Evolutionary conservation across 116 monocot genomes (phyloP), one percentile per base, ranked within the genome.

Genomic region (Phalaenopsis hybrid): DNA sequence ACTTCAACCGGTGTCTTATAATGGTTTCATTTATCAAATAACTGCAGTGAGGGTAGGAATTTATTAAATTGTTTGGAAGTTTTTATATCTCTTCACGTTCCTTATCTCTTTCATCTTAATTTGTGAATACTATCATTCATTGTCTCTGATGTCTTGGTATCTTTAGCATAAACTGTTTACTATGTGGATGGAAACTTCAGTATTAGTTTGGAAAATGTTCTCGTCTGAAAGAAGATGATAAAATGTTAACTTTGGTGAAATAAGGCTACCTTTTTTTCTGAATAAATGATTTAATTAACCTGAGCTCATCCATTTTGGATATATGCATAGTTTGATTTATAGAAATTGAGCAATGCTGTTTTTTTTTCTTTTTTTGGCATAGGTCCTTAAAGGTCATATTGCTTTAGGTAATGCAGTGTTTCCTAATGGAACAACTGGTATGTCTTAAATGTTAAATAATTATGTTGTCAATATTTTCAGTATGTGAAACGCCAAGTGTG

Each of bases 351-450:
- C 72, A 72, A 34, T 70, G 37, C 70, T 33, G 3, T 31, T 31
- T 8, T 2, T 68, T 68, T 72, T 72, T 72, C 7, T 0, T 72
- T 37, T 72, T 37, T 28, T 28, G 28, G 72, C 72, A 72, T 75
- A 98, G 97, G 97, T 98, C 23, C 91, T 98, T 65, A 91, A 93
- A 91, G 97, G 97, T 25, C 97, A 98, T 86, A 98, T 98, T 88
- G 97, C 90, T 79, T 77, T 98, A 87, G 97, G 89, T 82, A 87
- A 76, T 69, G 93, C 97, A 15, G 87, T 70, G 86, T 98, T 98
- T 87, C 97, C 97, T 77, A 94, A 90, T 83, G 97, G 97, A 45
- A 98, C 94, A 75, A 92, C 92, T 57, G 96, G 96, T 96, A 92
- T 72, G 82, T 21, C 45, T 61, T n/a, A 78, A 31, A 46, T 68